Conservation (phyloP, 2,329 filamentous ascomycete species). For the Trichophyton verrucosum region DNA sequence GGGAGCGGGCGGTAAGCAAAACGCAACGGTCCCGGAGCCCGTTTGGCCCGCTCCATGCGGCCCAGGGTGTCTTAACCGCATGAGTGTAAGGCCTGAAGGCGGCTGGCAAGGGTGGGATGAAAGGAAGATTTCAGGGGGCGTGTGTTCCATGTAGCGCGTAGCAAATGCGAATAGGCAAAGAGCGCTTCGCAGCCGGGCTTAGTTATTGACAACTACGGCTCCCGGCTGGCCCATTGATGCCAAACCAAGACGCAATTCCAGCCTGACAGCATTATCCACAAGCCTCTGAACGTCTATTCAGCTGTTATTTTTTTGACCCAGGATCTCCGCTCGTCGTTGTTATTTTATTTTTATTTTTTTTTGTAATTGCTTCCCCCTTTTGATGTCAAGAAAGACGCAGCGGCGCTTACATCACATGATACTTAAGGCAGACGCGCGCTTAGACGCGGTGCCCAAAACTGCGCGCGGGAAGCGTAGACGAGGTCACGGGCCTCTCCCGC, state of each 20-base stretch:
- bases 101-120: not conserved
- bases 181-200: not conserved
- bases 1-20: not conserved
- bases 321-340: too few species aligned
- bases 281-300: too few species aligned
- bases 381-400: not conserved
- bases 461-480: not conserved
- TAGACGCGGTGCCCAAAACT: not conserved
- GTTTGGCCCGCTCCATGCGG: not conserved
- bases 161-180: not conserved
- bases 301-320: too few species aligned
- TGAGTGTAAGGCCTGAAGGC: not conserved
- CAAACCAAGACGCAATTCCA: too few species aligned
- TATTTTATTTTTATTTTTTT: too few species aligned
- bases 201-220: not conserved
- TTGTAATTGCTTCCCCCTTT: not conserved
- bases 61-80: not conserved
- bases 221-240: not conserved
- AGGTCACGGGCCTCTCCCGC: not conserved
- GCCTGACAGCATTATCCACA: too few species aligned
- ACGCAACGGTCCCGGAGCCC: not conserved
- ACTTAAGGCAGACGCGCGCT: not conserved
- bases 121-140: not conserved
- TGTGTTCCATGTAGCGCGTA: not conserved
- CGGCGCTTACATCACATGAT: not conserved